phyloP scores from a whole-genome alignment of 1,139 yeast species.

The Magnusiomyces fungicola region DNA sequence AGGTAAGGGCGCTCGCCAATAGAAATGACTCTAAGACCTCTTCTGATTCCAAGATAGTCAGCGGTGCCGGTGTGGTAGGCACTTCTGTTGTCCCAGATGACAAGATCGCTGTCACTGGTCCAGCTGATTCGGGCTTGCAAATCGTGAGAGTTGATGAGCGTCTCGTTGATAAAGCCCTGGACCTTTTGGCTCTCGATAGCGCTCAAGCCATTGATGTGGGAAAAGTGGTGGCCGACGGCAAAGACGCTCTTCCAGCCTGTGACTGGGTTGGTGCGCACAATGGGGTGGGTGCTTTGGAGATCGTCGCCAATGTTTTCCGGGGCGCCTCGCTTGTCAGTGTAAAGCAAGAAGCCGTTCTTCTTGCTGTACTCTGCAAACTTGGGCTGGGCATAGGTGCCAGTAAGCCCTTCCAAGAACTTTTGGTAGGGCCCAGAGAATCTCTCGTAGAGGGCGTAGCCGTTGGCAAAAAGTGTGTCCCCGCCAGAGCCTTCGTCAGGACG shows the following conservation, averaged over 20 bases:
- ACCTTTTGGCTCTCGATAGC: constrained; percentile 34
- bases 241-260: constrained; percentile 43
- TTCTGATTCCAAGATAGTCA: constrained; percentile 35
- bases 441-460: constrained; percentile 43
- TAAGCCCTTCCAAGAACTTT: constrained; percentile 36
- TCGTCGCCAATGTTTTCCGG: constrained; percentile 30
- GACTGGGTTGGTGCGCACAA: constrained; percentile 43
- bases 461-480: constrained; percentile 44
- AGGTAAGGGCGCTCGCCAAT: constrained; percentile 50
- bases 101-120: constrained; percentile 47
- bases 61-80: constrained; percentile 22
- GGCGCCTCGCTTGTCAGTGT: constrained; percentile 32
- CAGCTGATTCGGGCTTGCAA: constrained; percentile 41
- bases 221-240: constrained; percentile 38
- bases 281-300: constrained; percentile 35
- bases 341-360: constrained; percentile 33
- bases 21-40: constrained; percentile 53
- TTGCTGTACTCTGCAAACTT: constrained; percentile 33
- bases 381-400: constrained; percentile 29
- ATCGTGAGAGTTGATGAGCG: constrained; percentile 38
- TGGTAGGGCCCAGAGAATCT: constrained; percentile 40
- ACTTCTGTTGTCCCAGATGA: constrained; percentile 26
- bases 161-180: constrained; percentile 36
- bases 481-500: constrained; percentile 36
- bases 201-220: constrained; percentile 36